Conservation (phyloP, 1,284 basidiomycete species). For the Cryptococcus sp. region DNA sequence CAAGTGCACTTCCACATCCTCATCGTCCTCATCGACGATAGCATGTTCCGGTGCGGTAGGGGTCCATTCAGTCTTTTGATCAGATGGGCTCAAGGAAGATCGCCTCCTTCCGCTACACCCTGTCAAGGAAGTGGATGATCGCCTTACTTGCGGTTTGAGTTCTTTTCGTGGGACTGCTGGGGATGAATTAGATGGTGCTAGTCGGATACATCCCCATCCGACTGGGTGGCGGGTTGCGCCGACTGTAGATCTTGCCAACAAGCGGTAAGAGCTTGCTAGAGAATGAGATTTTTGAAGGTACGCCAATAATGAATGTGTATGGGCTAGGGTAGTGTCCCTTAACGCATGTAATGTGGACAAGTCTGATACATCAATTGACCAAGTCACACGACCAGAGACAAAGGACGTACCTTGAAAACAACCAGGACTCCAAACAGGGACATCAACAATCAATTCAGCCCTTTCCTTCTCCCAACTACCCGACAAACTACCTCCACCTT, state of each 20-base stretch:
- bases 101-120: not conserved
- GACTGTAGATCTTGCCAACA: slow-evolving; percentile 36
- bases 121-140: slow-evolving; percentile 12
- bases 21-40: slow-evolving; percentile 24
- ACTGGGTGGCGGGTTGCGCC: slow-evolving; percentile 2
- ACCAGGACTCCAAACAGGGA: slow-evolving; percentile 45
- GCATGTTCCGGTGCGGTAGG: slow-evolving; percentile 1
- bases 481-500: slow-evolving; percentile 20
- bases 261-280: slow-evolving; percentile 38
- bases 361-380: slow-evolving; percentile 29
- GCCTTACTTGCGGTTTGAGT: slow-evolving; percentile 17
- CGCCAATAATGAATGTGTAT: slow-evolving; percentile 40
- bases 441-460: slow-evolving; percentile 46
- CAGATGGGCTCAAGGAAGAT: not conserved
- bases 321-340: slow-evolving; percentile 44
- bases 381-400: not conserved
- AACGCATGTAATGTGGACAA: slow-evolving; percentile 45
- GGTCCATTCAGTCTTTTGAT: not conserved
- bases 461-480: slow-evolving; percentile 33
- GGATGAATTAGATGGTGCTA: slow-evolving; percentile 30
- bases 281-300: slow-evolving; percentile 33
- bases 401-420: slow-evolving; percentile 42
- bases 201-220: slow-evolving; percentile 42
- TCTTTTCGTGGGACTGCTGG: slow-evolving; percentile 6
- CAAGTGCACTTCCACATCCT: slow-evolving; percentile 18